These are phyloP conservation scores for Physcomitrium patens DNA, from an alignment of 225 moss, liverwort and hornwort species.

Conservation along the genomic window DNA sequence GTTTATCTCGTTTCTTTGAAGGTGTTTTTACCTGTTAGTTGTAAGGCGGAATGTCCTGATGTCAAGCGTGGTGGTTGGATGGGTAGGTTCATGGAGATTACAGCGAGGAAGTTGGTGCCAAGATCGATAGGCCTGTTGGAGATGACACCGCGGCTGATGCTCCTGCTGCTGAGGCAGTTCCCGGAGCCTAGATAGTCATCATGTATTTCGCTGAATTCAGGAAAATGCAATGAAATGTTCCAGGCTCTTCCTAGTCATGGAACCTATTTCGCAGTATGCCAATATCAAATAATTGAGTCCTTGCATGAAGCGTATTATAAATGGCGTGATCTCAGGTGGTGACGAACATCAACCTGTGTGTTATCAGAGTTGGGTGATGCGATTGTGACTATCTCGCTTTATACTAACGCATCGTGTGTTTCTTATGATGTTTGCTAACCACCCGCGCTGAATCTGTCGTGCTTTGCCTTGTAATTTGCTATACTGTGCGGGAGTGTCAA, in stretches of 20 bases:
- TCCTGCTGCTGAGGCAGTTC: conserved; percentile 34
- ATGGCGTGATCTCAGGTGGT: no score
- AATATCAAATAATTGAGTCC: neutral
- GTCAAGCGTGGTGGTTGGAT: neutral
- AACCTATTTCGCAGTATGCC: neutral
- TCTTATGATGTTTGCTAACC: no score
- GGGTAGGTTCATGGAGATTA: conserved; percentile 43
- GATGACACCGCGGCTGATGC: conserved; percentile 30
- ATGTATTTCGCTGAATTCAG: conserved; percentile 12
- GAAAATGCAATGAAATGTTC: conserved; percentile 11
- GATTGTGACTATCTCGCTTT: no score
- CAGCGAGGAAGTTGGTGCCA: conserved; percentile 45
- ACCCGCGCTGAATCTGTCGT: no score
- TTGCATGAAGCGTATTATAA: neutral
- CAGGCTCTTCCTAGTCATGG: conserved; percentile 14
- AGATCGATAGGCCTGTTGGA: conserved; percentile 45
- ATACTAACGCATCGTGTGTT: no score
- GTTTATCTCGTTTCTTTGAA: no score
- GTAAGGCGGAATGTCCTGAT: neutral
- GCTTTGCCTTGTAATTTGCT: no score
- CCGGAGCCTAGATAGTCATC: conserved; percentile 26
- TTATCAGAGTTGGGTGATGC: no score
- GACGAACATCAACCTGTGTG: no score
- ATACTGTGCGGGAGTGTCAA: no score
- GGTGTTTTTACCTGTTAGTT: neutral